phyloP scores from a whole-genome alignment of 2,329 filamentous ascomycete genomes.

The Fusarium lateritium region DNA sequence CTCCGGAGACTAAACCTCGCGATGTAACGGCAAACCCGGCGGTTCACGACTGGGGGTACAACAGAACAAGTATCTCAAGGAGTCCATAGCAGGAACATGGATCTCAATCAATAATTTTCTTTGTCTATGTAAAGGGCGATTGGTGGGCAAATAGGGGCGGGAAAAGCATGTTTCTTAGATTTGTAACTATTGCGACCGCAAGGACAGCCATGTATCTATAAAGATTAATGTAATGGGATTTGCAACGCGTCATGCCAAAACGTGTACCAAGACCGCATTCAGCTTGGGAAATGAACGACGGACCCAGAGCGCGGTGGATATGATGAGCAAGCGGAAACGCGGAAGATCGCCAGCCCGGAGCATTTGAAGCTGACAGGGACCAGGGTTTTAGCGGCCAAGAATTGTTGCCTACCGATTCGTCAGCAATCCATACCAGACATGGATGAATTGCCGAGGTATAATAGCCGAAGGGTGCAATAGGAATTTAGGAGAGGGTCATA shows the following conservation, averaged over 20 bases:
- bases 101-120: neutral
- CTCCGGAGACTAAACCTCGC: neutral
- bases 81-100: constrained; percentile 7
- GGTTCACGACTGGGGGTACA: constrained; percentile 38
- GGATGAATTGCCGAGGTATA: neutral
- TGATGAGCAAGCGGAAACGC: neutral
- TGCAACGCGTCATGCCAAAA: neutral
- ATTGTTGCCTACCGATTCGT: too few relatives aligned
- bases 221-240: constrained; percentile 19
- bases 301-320: neutral
- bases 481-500: neutral
- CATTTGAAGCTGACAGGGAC: neutral
- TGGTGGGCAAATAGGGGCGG: neutral
- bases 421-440: too few relatives aligned
- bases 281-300: neutral
- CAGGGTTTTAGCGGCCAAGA: neutral
- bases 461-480: neutral
- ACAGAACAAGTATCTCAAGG: constrained; percentile 12
- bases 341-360: constrained; percentile 25
- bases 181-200: neutral
- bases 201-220: neutral
- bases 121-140: neutral
- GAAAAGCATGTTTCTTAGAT: neutral
- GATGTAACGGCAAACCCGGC: constrained; percentile 13
- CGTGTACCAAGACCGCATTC: neutral